Base-by-base conservation (phyloP, 371 early-diverging fungal species). In the Nematocida sp. region DNA sequence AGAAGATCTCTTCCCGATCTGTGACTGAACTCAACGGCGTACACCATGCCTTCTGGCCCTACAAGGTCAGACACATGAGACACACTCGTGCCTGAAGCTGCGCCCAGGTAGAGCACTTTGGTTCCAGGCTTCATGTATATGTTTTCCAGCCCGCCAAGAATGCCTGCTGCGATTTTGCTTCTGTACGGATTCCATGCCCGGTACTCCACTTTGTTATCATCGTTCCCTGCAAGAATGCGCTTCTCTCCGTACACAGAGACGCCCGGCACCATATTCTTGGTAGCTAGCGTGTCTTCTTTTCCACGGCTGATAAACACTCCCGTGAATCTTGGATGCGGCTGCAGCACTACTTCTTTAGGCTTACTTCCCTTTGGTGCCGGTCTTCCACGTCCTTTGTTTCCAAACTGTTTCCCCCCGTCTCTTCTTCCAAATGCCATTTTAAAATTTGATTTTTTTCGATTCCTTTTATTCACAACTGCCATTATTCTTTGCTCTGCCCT, bases 151-250 rank as follows among this genome's bases (percentile, higher is more conserved):
- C 97, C 97, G 83, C 95, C 94, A n/a, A 96, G 87, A 64, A 99
- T 90, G 83, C 95, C 96, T 77, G 99, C 97, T 64, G 97, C 97
- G 41, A 99, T 84, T 89, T 99, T 99, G 80, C 93, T 92, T 85
- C 99, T 89, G 90, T 95, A 99, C 65, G 94, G 96, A 86, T 99
- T 99, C 99, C 99, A 99, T 56, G 95, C 93, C 80, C 99, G 88
- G 86, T 97, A 99, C 87, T 99, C 99, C 51, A 89, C 88, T 87
- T 96, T 96, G 82, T 90, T 87, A 49, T 92, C 91, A 56, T 95
- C 95, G 54, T 83, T 82, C 78, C 92, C 93, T 34, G 94, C 91
- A 29, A 90, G 86, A 79, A 96, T 87, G 80, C 97, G 88, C 88
- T 96, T 99, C 86, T 99, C 99, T 64, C 93, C 93, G 83, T 99